phyloP scores from a whole-genome alignment of 2,329 filamentous ascomycete genomes.

The Myriosclerotinia scirpicola region DNA sequence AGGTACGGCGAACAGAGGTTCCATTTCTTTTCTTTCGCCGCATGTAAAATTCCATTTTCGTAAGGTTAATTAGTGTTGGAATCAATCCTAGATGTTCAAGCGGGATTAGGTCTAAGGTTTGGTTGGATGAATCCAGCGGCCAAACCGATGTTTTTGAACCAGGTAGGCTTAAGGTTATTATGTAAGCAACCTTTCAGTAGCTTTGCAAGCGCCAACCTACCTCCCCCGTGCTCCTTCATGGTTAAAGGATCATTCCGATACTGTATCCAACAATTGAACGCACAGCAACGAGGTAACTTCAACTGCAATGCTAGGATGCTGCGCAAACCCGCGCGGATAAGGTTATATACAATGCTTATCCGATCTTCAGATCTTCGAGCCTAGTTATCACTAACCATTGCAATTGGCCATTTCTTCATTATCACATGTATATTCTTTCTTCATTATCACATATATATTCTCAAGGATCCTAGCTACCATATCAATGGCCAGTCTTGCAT shows the following conservation, averaged over 20 bases:
- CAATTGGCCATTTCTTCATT: not conserved
- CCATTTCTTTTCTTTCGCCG: not conserved
- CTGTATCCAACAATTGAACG: not conserved
- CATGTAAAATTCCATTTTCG: not conserved
- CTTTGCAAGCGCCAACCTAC: conserved; percentile 1
- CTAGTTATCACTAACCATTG: not conserved
- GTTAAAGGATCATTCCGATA: too few relatives aligned
- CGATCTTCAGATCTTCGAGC: not conserved
- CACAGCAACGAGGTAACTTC: not conserved
- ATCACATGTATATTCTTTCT: not conserved
- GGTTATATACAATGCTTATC: not conserved
- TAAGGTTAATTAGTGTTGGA: not conserved
- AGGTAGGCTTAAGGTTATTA: not conserved
- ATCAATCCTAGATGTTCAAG: not conserved
- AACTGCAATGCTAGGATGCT: not conserved
- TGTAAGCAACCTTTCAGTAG: not conserved
- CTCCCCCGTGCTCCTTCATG: too few relatives aligned
- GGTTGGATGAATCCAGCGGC: not conserved
- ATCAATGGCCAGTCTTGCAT: not conserved
- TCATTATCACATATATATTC: not conserved
- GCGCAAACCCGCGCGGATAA: conserved; percentile 12
- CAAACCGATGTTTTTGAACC: not conserved
- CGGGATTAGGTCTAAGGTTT: not conserved
- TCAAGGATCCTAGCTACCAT: not conserved
- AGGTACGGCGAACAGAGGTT: not conserved